Percentiles rank a stretch among this genome's conserved stretches.
phyloP scores from a whole-genome alignment of 2,329 filamentous ascomycete species.

The Niveomyces coronatus region DNA sequence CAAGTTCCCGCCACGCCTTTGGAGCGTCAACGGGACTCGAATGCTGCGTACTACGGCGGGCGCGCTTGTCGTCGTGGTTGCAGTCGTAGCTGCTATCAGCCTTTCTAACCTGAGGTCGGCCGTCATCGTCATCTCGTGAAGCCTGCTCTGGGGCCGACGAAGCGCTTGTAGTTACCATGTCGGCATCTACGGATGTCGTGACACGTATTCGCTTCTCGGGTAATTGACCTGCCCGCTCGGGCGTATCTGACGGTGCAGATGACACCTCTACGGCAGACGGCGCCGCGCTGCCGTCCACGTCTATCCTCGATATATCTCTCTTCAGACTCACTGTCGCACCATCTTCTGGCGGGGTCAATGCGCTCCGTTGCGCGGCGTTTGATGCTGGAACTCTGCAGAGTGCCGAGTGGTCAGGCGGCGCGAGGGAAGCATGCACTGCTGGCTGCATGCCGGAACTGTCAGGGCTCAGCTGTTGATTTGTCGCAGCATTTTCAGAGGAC shows the following conservation, averaged over 20 bases:
- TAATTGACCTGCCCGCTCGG: too few relatives aligned
- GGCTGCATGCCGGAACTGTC: slow-evolving; percentile 3
- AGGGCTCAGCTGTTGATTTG: not conserved
- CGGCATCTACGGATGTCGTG: not conserved
- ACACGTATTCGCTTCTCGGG: slow-evolving; percentile 8
- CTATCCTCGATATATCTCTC: slow-evolving; percentile 22
- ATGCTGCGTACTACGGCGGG: slow-evolving; percentile 20
- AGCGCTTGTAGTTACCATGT: not conserved
- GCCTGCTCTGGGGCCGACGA: too few relatives aligned
- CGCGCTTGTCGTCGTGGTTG: not conserved
- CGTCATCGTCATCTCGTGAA: too few relatives aligned
- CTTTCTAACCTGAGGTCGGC: too few relatives aligned
- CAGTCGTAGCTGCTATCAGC: not conserved
- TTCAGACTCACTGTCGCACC: slow-evolving; percentile 33
- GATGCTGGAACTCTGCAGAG: not conserved
- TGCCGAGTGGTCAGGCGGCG: not conserved
- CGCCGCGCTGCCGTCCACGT: slow-evolving; percentile 8
- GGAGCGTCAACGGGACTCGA: slow-evolving; percentile 30
- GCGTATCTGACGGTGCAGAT: not conserved
- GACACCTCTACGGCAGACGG: too few relatives aligned
- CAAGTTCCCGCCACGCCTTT: slow-evolving; percentile 45
- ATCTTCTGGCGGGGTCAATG: slow-evolving; percentile 47
- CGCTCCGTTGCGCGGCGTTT: slow-evolving; percentile 20
- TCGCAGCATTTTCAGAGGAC: slow-evolving; percentile 17
- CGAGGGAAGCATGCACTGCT: not conserved